Percentiles rank a stretch among this genome's conserved stretches.
phyloP scores from a whole-genome alignment of 192 early-diverging fungal species.

The Backusella circina region DNA sequence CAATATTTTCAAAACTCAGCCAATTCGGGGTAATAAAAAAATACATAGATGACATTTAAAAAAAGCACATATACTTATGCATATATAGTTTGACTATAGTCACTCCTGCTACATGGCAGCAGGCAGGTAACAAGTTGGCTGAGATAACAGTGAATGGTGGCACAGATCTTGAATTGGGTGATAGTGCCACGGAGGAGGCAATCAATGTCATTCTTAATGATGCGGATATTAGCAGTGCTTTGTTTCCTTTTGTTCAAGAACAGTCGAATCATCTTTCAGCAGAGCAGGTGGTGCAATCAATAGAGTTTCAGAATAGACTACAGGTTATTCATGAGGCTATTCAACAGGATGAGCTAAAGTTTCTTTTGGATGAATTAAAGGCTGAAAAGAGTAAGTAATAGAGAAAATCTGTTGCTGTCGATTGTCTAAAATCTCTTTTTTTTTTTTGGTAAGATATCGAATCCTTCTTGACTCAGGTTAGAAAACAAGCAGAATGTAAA shows the following conservation, averaged over 20 bases:
- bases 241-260: slow-evolving; percentile 48
- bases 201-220: slow-evolving; percentile 40
- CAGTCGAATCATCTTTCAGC: neutral
- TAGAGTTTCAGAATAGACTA: slow-evolving; percentile 6
- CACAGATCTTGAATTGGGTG: neutral
- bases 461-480: neutral
- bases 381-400: neutral
- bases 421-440: neutral
- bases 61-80: neutral
- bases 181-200: slow-evolving; percentile 20
- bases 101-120: neutral
- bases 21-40: slow-evolving; percentile 17
- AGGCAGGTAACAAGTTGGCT: neutral
- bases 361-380: neutral
- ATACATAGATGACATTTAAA: neutral
- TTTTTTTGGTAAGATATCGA: neutral
- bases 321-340: neutral
- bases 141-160: neutral
- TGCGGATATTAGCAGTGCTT: slow-evolving; percentile 29
- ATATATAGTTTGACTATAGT: neutral
- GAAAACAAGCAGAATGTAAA: neutral
- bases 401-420: neutral
- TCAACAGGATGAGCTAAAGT: neutral
- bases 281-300: neutral
- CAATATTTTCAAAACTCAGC: slow-evolving; percentile 32